phyloP scores from a whole-genome alignment of 176 grass and related monocot species.

The maize (Zea mays) region DNA sequence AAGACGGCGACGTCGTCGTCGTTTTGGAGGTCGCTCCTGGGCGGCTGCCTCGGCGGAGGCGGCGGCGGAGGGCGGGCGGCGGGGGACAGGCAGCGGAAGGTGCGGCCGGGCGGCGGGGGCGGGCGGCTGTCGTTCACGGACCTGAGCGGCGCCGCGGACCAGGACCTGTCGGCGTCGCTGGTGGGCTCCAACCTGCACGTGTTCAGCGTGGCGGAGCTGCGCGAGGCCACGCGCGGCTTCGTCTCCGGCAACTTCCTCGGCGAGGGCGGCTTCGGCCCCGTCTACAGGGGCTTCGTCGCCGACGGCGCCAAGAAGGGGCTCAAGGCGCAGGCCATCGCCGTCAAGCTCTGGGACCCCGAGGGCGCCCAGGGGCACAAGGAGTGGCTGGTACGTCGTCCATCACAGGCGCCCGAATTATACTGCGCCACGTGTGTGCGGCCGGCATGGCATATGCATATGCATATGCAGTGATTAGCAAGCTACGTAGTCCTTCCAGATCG shows the following conservation, averaged over 20 bases:
- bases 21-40: conserved; percentile 43
- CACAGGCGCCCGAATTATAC: no score
- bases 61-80: background rate
- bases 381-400: conserved; percentile 66
- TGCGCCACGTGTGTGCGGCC: no score
- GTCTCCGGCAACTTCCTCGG: conserved; percentile 68
- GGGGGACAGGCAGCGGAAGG: conserved; percentile 27
- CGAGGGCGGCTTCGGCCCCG: conserved; percentile 72
- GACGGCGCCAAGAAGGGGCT: conserved; percentile 60
- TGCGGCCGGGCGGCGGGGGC: conserved; percentile 27
- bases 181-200: conserved; percentile 68
- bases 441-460: no score
- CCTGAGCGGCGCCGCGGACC: conserved; percentile 54
- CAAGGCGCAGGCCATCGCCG: conserved; percentile 60
- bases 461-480: no score
- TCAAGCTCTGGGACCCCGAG: conserved; percentile 77
- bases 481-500: background rate
- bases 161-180: conserved; percentile 71
- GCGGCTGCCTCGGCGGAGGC: conserved; percentile 31
- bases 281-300: conserved; percentile 68
- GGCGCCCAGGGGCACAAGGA: conserved; percentile 72
- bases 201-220: conserved; percentile 58
- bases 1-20: background rate
- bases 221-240: conserved; percentile 51
- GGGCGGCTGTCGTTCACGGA: conserved; percentile 61